Percentiles rank a stretch among this genome's conserved stretches.
These are phyloP conservation scores for Zygosaccharomyces siamensis DNA, from an alignment of 805 yeast species.

Conservation along the genomic window DNA sequence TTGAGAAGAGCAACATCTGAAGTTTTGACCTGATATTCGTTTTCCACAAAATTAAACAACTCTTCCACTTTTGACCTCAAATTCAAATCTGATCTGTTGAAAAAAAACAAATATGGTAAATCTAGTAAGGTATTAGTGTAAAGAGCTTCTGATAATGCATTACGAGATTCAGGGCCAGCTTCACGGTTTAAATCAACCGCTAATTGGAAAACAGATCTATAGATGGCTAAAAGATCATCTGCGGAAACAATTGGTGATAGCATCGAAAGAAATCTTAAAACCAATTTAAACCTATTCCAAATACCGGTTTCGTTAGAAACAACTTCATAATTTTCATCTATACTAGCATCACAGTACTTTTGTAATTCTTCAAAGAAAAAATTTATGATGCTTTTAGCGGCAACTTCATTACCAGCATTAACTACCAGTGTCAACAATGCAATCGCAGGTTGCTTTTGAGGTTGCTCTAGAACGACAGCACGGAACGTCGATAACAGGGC, in stretches of 20 bases:
- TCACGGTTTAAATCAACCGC: slow-evolving; percentile 52
- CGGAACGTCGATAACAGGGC: slow-evolving; percentile 58
- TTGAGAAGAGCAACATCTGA: slow-evolving; percentile 23
- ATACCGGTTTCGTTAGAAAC: slow-evolving; percentile 45
- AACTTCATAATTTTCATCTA: slow-evolving; percentile 25
- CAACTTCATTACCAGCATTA: slow-evolving; percentile 55
- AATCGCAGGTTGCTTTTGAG: slow-evolving; percentile 77
- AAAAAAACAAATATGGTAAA: slow-evolving; percentile 58
- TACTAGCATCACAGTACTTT: slow-evolving; percentile 42
- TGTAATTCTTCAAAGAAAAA: slow-evolving; percentile 63
- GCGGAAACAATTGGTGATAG: slow-evolving; percentile 57
- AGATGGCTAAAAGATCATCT: slow-evolving; percentile 45
- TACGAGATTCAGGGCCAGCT: slow-evolving; percentile 37
- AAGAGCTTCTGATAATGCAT: slow-evolving; percentile 62
- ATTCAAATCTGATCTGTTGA: slow-evolving; percentile 33
- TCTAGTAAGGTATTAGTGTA: slow-evolving; percentile 57
- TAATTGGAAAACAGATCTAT: slow-evolving; percentile 48
- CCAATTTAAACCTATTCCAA: slow-evolving; percentile 67
- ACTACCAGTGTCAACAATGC: slow-evolving; percentile 63
- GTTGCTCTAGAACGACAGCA: slow-evolving; percentile 79
- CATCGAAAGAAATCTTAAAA: slow-evolving; percentile 64
- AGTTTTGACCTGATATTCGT: slow-evolving; percentile 19
- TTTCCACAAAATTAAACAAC: slow-evolving; percentile 43
- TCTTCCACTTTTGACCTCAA: slow-evolving; percentile 38
- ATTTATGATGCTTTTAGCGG: slow-evolving; percentile 67